These are phyloP conservation scores for Schwanniomyces sp. DNA, from an alignment of 805 yeast genomes.

Conservation along the genomic window DNA sequence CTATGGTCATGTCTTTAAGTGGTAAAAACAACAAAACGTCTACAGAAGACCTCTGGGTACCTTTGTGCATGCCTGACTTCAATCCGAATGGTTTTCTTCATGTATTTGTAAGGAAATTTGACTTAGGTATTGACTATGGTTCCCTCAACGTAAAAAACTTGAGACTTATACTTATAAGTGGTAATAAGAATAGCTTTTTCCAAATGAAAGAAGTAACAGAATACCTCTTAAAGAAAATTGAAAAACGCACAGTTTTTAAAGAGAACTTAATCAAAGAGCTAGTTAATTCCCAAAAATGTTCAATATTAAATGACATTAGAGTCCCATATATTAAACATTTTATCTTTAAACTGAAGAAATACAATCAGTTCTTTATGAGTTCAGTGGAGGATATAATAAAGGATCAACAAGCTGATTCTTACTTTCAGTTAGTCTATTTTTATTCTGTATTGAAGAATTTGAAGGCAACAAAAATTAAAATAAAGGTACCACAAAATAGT, in stretches of 20 bases:
- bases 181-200: constrained; percentile 77
- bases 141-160: constrained; percentile 9
- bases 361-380: constrained; percentile 63
- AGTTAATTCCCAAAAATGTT: constrained; percentile 11
- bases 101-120: constrained; percentile 59
- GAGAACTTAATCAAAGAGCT: constrained; percentile 24
- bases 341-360: constrained; percentile 67
- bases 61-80: constrained; percentile 88
- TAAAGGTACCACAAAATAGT: constrained; percentile 7
- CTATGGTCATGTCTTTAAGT: constrained; percentile 59
- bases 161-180: constrained; percentile 54
- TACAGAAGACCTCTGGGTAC: constrained; percentile 86
- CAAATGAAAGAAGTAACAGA: constrained; percentile 65
- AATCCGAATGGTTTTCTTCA: constrained; percentile 86
- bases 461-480: constrained; percentile 14
- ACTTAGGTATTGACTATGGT: constrained; percentile 13
- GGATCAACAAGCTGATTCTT: constrained; percentile 21
- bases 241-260: constrained; percentile 18
- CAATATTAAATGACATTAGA: constrained; percentile 20
- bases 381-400: constrained; percentile 22
- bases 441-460: constrained; percentile 28
- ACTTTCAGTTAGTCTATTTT: constrained; percentile 38
- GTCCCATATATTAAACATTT: constrained; percentile 66
- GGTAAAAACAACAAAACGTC: constrained; percentile 20
- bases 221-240: constrained; percentile 41